phyloP scores from a whole-genome alignment of 192 early-diverging fungal species.

The Neocallimastix lanati region DNA sequence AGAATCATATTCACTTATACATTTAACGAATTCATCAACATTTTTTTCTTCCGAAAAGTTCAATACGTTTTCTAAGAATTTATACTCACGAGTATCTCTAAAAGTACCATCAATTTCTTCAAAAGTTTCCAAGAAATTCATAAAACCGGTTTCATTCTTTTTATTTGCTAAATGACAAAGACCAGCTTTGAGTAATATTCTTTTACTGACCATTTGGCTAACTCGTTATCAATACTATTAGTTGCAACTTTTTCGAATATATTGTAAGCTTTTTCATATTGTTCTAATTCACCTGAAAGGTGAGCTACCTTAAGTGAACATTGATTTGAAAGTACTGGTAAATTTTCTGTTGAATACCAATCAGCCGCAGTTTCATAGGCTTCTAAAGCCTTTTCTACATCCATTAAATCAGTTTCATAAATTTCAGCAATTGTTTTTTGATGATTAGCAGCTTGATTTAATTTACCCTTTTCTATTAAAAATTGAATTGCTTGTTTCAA shows the following conservation, averaged over 20 bases:
- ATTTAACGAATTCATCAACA: constrained; percentile 62
- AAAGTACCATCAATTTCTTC: constrained; percentile 74
- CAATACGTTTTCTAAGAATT: constrained; percentile 53
- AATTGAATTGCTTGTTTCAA: constrained; percentile 63
- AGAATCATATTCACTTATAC: constrained; percentile 65
- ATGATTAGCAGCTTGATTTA: constrained; percentile 78
- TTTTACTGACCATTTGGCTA: constrained; percentile 88
- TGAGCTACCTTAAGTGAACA: constrained; percentile 80
- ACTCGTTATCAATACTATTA: constrained; percentile 65
- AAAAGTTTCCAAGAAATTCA: not conserved
- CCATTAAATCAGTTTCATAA: constrained; percentile 66
- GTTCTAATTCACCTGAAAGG: constrained; percentile 72
- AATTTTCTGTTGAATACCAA: constrained; percentile 82
- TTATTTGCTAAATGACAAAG: constrained; percentile 70
- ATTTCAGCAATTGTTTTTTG: constrained; percentile 87
- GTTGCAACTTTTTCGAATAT: constrained; percentile 77
- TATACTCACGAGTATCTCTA: constrained; percentile 63
- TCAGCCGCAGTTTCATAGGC: constrained; percentile 85
- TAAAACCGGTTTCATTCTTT: constrained; percentile 16
- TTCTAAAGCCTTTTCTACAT: constrained; percentile 57
- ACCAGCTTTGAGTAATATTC: constrained; percentile 93
- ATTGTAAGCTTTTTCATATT: constrained; percentile 75
- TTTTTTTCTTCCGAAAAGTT: constrained; percentile 60
- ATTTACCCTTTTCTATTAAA: constrained; percentile 66
- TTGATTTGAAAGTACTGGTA: constrained; percentile 71